These are phyloP conservation scores for Aquilaria malaccensis DNA, from an alignment of 345 rosid species.

Conservation along the genomic window DNA sequence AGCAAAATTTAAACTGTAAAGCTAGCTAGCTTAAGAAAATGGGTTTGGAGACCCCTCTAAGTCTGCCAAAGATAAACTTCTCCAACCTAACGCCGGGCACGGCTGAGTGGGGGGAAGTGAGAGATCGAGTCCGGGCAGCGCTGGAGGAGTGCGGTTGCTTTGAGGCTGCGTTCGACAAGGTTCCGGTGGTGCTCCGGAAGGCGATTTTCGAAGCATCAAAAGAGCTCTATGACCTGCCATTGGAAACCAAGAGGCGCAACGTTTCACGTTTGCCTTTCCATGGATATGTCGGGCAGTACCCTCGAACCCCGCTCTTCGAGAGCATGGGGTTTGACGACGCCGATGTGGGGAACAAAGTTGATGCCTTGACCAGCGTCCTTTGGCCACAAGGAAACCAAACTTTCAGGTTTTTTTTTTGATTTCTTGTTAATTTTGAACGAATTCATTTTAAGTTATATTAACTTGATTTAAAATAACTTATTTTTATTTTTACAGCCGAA, in stretches of 20 bases:
- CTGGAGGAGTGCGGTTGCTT: slow-evolving; percentile 59
- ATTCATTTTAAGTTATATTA: too few relatives aligned
- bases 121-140: slow-evolving; percentile 30
- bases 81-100: slow-evolving; percentile 34
- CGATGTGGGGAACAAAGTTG: slow-evolving; percentile 23
- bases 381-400: slow-evolving; percentile 51
- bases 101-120: slow-evolving; percentile 33
- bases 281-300: slow-evolving; percentile 57
- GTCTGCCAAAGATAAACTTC: slow-evolving; percentile 42
- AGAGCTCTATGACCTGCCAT: slow-evolving; percentile 53
- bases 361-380: slow-evolving; percentile 20
- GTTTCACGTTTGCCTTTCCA: slow-evolving; percentile 39
- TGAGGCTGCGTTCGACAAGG: slow-evolving; percentile 40
- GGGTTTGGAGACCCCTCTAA: slow-evolving; percentile 26
- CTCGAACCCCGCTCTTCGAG: slow-evolving; percentile 45
- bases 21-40: slow-evolving; percentile 15
- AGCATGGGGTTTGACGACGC: slow-evolving; percentile 60
- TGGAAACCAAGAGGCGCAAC: slow-evolving; percentile 38
- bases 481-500: too few relatives aligned
- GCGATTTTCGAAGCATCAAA: slow-evolving; percentile 24
- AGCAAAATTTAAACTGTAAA: too few relatives aligned
- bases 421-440: too few relatives aligned
- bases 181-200: slow-evolving; percentile 27
- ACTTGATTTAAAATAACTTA: too few relatives aligned
- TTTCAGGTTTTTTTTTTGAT: slow-evolving; percentile 33